Evolutionary conservation across 1,284 basidiomycete genomes (phyloP), one percentile per base, ranked within the genome.

Genomic region (Porogramme epimiltina): DNA sequence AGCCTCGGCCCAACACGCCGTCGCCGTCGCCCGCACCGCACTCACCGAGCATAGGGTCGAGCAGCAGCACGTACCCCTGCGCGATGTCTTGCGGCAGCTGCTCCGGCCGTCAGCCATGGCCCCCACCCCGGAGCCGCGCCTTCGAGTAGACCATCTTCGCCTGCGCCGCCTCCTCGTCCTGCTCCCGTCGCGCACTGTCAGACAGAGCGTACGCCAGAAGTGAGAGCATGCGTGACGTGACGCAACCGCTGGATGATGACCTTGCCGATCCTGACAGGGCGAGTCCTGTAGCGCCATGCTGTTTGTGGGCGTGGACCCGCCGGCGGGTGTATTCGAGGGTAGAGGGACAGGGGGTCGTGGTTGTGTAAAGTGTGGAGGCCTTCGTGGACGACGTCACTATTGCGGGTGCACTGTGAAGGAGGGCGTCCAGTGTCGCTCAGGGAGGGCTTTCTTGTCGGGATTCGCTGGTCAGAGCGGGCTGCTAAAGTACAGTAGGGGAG

Each of bases 41-140:
- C 83, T 49, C 65, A 93, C 93, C 93, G 37, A 99, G 85, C 96
- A 99, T 99, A 1, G 96, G 96, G 69, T 99, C 96, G 15, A 99
- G 83, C 15, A 99, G 82, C 31, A 99, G 84, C 43, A 96, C 93
- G 71, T 96, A 99, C 48, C 96, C 87, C 36, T 83, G 77, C 0
- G 89, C 84, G 54, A 99, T 98, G 68, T 99, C 96, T 65, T 89
- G 89, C 2, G 96, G 96, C 45, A 98, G 85, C 85, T 98, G 62
- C 15, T 10, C 15, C 16, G n/a, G 11, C 41, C 45, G n/a, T 42
- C 40, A 48, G 39, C 37, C 24, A 11, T 19, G 25, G 28, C 23
- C 16, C 37, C 15, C 15, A 42, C 8, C n/a, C 20, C 31, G 18
- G 28, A 44, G 28, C 28, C 42, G 28, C 33, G 18, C 88, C 75